Percentiles rank a stretch among this genome's conserved stretches.
phyloP scores from a whole-genome alignment of 495 filamentous ascomycete genomes.

The Xylaria castorea region DNA sequence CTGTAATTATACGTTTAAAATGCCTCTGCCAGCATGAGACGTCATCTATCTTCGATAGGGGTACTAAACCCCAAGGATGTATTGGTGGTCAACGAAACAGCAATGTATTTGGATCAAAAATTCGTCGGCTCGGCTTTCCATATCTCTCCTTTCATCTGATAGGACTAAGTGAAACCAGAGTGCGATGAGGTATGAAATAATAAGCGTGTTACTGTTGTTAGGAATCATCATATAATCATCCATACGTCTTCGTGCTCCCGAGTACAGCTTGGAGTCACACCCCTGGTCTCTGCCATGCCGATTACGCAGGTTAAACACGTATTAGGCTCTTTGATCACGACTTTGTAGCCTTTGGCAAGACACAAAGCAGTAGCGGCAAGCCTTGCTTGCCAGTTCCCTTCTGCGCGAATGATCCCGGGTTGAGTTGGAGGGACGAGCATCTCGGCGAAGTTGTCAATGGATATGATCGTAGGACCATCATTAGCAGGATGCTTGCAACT shows the following conservation, averaged over 20 bases:
- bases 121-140: too few relatives aligned
- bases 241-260: not conserved
- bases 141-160: not conserved
- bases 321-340: not conserved
- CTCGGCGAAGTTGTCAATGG: slow-evolving; percentile 22
- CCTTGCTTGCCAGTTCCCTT: slow-evolving; percentile 13
- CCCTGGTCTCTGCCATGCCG: not conserved
- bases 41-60: too few relatives aligned
- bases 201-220: not conserved
- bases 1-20: not conserved
- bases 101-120: too few relatives aligned
- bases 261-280: not conserved
- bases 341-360: slow-evolving; percentile 11
- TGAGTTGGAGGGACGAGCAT: slow-evolving; percentile 13
- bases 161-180: not conserved
- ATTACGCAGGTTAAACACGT: slow-evolving; percentile 4
- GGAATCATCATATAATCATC: slow-evolving; percentile 13
- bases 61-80: too few relatives aligned
- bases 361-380: slow-evolving; percentile 16
- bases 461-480: slow-evolving; percentile 4
- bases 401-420: slow-evolving; percentile 1
- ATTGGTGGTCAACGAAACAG: too few relatives aligned
- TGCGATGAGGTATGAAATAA: not conserved
- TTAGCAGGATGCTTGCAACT: not conserved
- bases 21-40: not conserved